These are phyloP conservation scores for Cladosporium sp. DNA, from an alignment of 2,329 filamentous ascomycete genomes.

Conservation along the genomic window DNA sequence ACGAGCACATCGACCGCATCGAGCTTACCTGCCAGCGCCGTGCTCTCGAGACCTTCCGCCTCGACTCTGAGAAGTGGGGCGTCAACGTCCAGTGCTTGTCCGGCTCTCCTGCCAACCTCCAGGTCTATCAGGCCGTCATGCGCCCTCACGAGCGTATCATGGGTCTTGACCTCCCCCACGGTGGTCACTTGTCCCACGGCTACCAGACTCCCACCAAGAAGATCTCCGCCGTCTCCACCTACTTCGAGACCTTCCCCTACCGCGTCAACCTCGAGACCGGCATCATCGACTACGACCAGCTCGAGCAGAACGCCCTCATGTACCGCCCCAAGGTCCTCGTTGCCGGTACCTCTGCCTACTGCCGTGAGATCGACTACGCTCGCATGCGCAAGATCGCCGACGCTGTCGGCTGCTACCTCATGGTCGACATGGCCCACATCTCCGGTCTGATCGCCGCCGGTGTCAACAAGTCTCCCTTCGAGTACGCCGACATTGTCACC, in stretches of 20 bases:
- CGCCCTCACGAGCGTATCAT: conserved; percentile 92
- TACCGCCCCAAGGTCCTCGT: conserved; percentile 97
- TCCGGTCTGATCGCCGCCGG: conserved; percentile 91
- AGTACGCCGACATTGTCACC: conserved; percentile 91
- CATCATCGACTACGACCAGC: conserved; percentile 93
- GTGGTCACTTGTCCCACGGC: conserved; percentile 92
- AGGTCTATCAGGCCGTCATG: conserved; percentile 91
- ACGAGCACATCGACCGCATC: conserved; percentile 97
- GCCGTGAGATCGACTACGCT: conserved; percentile 93
- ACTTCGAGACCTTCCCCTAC: conserved; percentile 99
- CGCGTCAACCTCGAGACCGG: conserved; percentile 85
- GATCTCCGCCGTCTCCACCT: conserved; percentile 96
- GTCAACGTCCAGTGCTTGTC: conserved; percentile 97
- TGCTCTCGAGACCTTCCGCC: conserved; percentile 86
- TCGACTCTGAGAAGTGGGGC: conserved; percentile 89
- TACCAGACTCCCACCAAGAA: conserved; percentile 85
- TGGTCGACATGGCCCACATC: conserved; percentile 99
- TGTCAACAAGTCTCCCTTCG: conserved; percentile 92
- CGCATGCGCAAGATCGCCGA: conserved; percentile 97
- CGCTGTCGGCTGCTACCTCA: conserved; percentile 87
- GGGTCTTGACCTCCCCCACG: conserved; percentile 94
- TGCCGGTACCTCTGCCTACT: conserved; percentile 96
- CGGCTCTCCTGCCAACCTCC: conserved; percentile 72
- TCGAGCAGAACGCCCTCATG: conserved; percentile 85
- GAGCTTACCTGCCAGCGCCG: conserved; percentile 93